Evolutionary conservation across 148 eudicot genomes (phyloP).

Genomic region (Silene uniflora): DNA sequence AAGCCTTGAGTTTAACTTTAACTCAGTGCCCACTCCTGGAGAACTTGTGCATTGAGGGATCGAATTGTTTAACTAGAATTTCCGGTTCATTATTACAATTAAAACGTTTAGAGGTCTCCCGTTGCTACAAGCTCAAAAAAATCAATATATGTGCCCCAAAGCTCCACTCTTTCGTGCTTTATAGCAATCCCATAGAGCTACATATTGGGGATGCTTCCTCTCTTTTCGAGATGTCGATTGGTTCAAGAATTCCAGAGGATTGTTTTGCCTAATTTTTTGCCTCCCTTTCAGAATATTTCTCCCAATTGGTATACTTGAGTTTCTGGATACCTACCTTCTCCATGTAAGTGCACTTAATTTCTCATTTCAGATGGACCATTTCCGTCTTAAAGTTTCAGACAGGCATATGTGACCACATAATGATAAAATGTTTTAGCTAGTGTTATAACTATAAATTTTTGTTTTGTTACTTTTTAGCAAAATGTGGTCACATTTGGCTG

Average conservation of each 20-base stretch:
- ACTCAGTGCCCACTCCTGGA: not conserved
- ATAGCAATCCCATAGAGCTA: not conserved
- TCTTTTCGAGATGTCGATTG: not conserved
- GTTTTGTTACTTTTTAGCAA: too few relatives aligned
- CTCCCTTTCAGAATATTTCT: constrained; percentile 7
- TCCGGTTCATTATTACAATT: not conserved
- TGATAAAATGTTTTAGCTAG: too few relatives aligned
- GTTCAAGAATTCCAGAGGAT: not conserved
- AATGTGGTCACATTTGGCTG: too few relatives aligned
- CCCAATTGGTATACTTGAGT: constrained; percentile 12
- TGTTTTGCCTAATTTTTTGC: not conserved
- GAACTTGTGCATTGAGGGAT: not conserved
- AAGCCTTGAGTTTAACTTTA: constrained; percentile 9
- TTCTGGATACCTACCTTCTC: not conserved
- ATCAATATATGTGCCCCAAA: constrained; percentile 10
- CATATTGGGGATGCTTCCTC: constrained; percentile 1
- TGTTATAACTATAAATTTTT: too few relatives aligned
- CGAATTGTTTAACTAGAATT: not conserved
- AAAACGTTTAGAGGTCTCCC: constrained; percentile 5
- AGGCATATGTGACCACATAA: too few relatives aligned
- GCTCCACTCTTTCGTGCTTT: constrained; percentile 2
- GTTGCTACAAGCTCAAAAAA: not conserved
- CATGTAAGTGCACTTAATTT: not conserved
- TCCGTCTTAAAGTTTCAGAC: too few relatives aligned
- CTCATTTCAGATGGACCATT: too few relatives aligned